phyloP scores from a whole-genome alignment of 1,139 yeast species.

The Geotrichum carabidarum region DNA sequence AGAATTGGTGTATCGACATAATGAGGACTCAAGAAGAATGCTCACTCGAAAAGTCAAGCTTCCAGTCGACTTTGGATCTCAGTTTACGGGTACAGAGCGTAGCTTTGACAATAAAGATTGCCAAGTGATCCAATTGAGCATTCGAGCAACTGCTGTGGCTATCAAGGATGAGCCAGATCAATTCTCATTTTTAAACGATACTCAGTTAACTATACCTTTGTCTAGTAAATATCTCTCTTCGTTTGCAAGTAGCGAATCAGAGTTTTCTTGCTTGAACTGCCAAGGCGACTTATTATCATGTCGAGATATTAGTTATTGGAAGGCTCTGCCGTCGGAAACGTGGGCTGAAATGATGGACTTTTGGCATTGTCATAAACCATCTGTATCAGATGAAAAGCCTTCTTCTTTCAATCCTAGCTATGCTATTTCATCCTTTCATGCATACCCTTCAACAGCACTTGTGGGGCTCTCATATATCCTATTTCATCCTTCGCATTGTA shows the following conservation, averaged over 20 bases:
- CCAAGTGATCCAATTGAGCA: conserved; percentile 7
- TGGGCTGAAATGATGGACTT: conserved; percentile 97
- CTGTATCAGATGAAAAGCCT: conserved; percentile 31
- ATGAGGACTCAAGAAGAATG: background rate
- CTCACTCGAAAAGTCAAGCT: conserved; percentile 2
- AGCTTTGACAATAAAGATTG: background rate
- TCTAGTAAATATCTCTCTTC: conserved; percentile 2
- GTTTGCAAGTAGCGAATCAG: background rate
- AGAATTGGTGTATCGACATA: background rate
- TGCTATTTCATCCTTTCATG: conserved; percentile 41
- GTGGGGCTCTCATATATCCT: conserved; percentile 59
- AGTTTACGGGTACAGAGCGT: conserved; percentile 2
- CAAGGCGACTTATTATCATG: background rate
- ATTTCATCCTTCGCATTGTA: conserved; percentile 32
- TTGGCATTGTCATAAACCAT: conserved; percentile 97
- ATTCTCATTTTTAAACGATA: conserved; percentile 10
- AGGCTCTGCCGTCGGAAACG: conserved; percentile 80
- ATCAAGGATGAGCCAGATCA: background rate
- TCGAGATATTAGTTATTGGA: conserved; percentile 26
- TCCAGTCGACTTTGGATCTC: conserved; percentile 9
- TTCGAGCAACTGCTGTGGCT: background rate
- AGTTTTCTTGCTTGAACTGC: conserved; percentile 8
- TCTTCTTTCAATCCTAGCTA: conserved; percentile 27
- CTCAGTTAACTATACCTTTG: conserved; percentile 12
- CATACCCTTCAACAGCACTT: conserved; percentile 44